Percentiles rank a stretch among this genome's conserved stretches.
Conservation (phyloP, 768 basidiomycete genomes). For the Cubamyces sp. region DNA sequence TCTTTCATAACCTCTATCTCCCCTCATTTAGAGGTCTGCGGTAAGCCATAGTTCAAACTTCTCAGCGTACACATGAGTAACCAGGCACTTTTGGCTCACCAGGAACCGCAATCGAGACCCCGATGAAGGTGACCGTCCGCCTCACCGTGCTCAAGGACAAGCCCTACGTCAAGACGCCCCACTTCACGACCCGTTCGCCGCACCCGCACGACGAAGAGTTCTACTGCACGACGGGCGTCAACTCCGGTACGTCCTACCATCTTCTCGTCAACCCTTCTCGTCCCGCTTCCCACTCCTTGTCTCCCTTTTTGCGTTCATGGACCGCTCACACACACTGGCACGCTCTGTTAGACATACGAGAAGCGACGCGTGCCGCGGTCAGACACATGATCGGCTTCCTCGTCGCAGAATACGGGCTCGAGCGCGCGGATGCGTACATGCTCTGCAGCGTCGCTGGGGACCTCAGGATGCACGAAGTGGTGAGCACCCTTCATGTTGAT, state of each 20-base stretch:
- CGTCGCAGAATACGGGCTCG: conserved; percentile 45
- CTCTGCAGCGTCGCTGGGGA: conserved; percentile 64
- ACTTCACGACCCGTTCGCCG: conserved; percentile 46
- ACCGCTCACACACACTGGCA: neutral
- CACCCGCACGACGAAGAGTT: conserved; percentile 41
- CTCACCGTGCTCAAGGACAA: conserved; percentile 61
- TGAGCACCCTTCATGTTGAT: conserved; percentile 26
- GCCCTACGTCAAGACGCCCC: conserved; percentile 60
- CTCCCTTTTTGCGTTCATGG: too few relatives aligned
- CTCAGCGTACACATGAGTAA: neutral
- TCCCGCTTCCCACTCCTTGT: too few relatives aligned
- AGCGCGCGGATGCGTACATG: conserved; percentile 58
- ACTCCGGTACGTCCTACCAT: conserved; percentile 38
- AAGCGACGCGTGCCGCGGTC: conserved; percentile 58
- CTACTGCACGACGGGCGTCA: conserved; percentile 63
- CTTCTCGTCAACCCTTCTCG: neutral
- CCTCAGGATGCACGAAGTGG: conserved; percentile 65
- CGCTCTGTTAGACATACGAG: conserved; percentile 45
- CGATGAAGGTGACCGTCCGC: conserved; percentile 57
- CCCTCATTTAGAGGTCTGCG: conserved; percentile 55
- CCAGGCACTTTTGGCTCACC: neutral
- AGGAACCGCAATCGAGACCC: conserved; percentile 70
- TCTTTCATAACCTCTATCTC: neutral
- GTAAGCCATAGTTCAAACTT: conserved; percentile 38
- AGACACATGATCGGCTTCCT: conserved; percentile 62